Evolutionary conservation across 2,329 filamentous ascomycete species (phyloP).

Genomic region (Diaporthe caulivora): DNA sequence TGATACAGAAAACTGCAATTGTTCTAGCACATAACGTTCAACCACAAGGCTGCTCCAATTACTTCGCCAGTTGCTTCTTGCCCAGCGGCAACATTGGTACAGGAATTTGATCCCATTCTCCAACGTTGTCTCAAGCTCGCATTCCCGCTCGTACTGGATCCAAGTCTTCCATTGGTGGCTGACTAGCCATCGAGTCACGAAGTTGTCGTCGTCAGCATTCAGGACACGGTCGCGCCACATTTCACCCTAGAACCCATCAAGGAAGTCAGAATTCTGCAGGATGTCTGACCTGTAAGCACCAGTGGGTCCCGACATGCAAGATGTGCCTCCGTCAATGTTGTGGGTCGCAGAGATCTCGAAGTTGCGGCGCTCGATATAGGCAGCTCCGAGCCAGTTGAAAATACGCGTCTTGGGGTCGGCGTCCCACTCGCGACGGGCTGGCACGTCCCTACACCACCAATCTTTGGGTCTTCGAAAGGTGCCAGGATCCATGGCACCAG

Average conservation of each 20-base stretch:
- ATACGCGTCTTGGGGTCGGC: conserved; percentile 71
- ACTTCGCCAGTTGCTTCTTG: conserved; percentile 97
- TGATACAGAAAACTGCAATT: no score
- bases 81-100: conserved; percentile 94
- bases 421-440: conserved; percentile 78
- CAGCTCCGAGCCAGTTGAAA: conserved; percentile 91
- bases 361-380: conserved; percentile 93
- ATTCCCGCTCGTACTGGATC: conserved; percentile 93
- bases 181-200: conserved; percentile 96
- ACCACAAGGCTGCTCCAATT: conserved; percentile 91
- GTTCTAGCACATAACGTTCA: conserved; percentile 85
- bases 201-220: conserved; percentile 98
- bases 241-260: conserved; percentile 91
- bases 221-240: conserved; percentile 90
- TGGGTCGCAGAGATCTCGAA: conserved; percentile 98
- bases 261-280: conserved; percentile 85
- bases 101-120: conserved; percentile 91
- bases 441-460: conserved; percentile 93
- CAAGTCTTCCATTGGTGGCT: conserved; percentile 93
- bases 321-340: conserved; percentile 94
- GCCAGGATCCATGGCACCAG: conserved; percentile 93
- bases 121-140: conserved; percentile 91
- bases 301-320: conserved; percentile 94
- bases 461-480: conserved; percentile 85
- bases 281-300: conserved; percentile 93